Base-by-base conservation (phyloP, 2,329 filamentous ascomycete species). In the Pyricularia sp. region DNA sequence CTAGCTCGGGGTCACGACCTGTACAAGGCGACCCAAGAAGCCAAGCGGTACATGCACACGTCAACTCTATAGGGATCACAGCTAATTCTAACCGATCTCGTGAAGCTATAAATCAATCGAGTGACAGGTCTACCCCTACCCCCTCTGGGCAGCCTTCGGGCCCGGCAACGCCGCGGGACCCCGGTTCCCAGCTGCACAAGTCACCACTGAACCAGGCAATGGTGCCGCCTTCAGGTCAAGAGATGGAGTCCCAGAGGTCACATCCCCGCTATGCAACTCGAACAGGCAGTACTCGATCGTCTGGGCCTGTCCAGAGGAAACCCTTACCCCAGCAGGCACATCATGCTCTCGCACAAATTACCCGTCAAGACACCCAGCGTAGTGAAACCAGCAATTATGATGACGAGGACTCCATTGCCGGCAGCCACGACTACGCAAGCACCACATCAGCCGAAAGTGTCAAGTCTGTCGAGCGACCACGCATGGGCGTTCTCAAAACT, bases 401-500 rank as follows among this genome's bases (percentile, higher is more conserved):
- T 70, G 90, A 91, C 70, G 89, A 92, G 70, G 83, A 85, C 42
- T 88, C 87, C 65, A 90, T 89, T 9, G 86, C 86, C 5, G 82
- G 83, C 14, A 90, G 90, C 30, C 91, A 92, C 0, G 91, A 94
- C 76, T 94, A 94, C 78, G 90, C 91, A 7, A 95, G 91, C 77
- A 90, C 88, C 33, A 83, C 80, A 61, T 88, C 86, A 64, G 81
- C 80, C 65, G 83, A 82, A 59, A 81, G 82, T 1, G 78, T 81
- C 71, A 77, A 83, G 70, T 85, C 85, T 0, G 78, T 85, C 10
- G 89, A 92, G 69, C 86, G 86, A 70, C 91, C 91, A 20, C 86
- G 94, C 71, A 90, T 91, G 71, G 94, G 94, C 66, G 88, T 94
- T 7, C 82, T 94, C 76, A 93, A 90, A 76, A 93, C 91, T 1